These are phyloP conservation scores for Caloboletus firmus DNA, from an alignment of 1,284 basidiomycete species.

Conservation along the genomic window DNA sequence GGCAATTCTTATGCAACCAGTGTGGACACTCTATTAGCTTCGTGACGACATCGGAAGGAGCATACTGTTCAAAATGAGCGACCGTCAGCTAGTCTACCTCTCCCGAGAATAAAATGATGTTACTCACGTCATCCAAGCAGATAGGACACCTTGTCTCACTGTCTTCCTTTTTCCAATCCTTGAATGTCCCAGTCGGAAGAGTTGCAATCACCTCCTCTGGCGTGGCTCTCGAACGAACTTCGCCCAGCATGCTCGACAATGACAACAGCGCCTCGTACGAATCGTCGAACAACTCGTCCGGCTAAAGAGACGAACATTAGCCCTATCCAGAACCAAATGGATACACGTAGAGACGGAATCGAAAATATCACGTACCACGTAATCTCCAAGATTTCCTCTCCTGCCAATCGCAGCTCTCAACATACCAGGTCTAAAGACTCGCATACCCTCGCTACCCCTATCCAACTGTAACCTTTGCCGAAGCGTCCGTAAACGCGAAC, in stretches of 20 bases:
- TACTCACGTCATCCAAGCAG: conserved; percentile 73
- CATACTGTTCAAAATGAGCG: conserved; percentile 47
- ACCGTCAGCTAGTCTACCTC: too few species aligned
- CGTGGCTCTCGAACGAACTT: conserved; percentile 60
- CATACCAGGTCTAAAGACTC: conserved; percentile 27
- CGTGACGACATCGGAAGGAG: conserved; percentile 52
- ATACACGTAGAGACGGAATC: not conserved
- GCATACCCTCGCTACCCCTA: conserved; percentile 19
- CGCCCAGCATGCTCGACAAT: conserved; percentile 58
- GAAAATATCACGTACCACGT: conserved; percentile 45
- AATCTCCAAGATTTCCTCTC: conserved; percentile 53
- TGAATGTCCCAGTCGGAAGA: conserved; percentile 59
- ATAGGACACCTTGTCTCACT: conserved; percentile 75
- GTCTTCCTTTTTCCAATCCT: conserved; percentile 62
- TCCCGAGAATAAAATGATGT: not conserved
- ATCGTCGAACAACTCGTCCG: conserved; percentile 68
- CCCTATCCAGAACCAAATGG: not conserved
- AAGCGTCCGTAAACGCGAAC: conserved; percentile 27
- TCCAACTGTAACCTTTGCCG: conserved; percentile 31
- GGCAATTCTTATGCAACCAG: conserved; percentile 73
- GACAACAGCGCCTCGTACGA: conserved; percentile 70
- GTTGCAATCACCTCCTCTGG: conserved; percentile 57
- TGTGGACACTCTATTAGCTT: conserved; percentile 69
- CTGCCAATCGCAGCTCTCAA: conserved; percentile 27
- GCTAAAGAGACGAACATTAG: conserved; percentile 39